These are phyloP conservation scores for Meyerozyma sp. DNA, from an alignment of 1,139 yeast species.

Conservation along the genomic window DNA sequence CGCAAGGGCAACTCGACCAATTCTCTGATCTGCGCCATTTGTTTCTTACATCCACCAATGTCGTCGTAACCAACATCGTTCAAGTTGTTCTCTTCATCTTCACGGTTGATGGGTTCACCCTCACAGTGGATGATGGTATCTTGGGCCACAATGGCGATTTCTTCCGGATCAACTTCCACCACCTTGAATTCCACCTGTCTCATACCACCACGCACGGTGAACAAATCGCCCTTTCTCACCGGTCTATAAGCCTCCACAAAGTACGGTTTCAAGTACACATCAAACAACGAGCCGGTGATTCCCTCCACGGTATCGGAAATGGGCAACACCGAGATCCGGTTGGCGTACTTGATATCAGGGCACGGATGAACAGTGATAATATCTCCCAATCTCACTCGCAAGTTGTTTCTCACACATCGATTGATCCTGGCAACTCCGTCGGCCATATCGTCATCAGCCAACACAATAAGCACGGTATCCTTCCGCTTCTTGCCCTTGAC, in stretches of 20 bases:
- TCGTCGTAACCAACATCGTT: conserved; percentile 98
- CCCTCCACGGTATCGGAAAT: conserved; percentile 99
- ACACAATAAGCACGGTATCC: conserved; percentile 94
- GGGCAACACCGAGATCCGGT: conserved; percentile 91
- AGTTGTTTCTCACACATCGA: conserved; percentile 92
- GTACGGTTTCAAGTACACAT: conserved; percentile 94
- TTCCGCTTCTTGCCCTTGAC: conserved; percentile 98
- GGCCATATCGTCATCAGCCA: conserved; percentile 95
- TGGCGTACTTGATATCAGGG: conserved; percentile 95
- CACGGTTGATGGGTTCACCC: conserved; percentile 98
- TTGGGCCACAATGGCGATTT: conserved; percentile 96
- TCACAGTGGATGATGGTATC: conserved; percentile 98
- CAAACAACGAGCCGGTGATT: conserved; percentile 94
- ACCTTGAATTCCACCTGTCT: conserved; percentile 98
- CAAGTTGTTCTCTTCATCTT: conserved; percentile 94
- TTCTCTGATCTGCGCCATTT: conserved; percentile 98
- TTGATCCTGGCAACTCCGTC: conserved; percentile 93
- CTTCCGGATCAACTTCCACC: conserved; percentile 97
- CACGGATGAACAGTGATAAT: conserved; percentile 88
- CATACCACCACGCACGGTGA: conserved; percentile 97
- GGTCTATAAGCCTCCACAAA: conserved; percentile 99
- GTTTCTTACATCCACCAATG: conserved; percentile 98
- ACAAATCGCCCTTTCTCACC: conserved; percentile 94
- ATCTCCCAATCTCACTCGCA: conserved; percentile 92
- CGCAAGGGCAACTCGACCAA: conserved; percentile 93